Base-by-base conservation (phyloP, 1,284 basidiomycete species). In the Sanghuangporus sanghuang region DNA sequence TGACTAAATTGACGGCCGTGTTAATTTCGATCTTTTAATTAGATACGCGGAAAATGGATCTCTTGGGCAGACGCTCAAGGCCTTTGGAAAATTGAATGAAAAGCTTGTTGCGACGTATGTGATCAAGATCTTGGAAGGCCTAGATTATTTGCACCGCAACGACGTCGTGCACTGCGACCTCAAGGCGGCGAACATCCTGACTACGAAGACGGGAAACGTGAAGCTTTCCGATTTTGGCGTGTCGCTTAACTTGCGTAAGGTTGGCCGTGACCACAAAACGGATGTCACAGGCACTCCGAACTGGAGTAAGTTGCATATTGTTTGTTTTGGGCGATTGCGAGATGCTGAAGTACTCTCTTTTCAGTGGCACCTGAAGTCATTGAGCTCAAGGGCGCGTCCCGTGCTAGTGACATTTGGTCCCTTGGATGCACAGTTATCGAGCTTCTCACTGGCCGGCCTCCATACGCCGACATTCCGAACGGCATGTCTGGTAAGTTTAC, bases 301-400 rank as follows among this genome's bases (percentile, higher is more conserved):
- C 64, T 85, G 84, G 84, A 85, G 80, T 82, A 66, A 70, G 79
- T 32, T 75, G 18, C 32, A 9, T 18, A 11, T 59, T 63, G 21
- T 44, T 57, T 0, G 2, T n/a, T 36, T 8, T 74, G 12, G 2
- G 38, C 18, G 18, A 9, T 60, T 48, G 55, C 57, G 36, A 23
- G 58, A 11, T 58, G 36, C 57, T 48, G 36, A 57, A 39, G 11
- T 63, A 63, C 57, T 38, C 61, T 52, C 21, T 46, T 46, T 21
- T 27, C 65, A 81, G 80, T 85, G 83, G 82, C 83, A 3, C 84
- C 83, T 5, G 84, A 85, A 67, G 79, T 91, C 57, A 98, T 98
- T 68, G 90, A 95, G 74, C 84, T 85, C 38, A 74, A 78, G 57
- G 83, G 84, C 1, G 81, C 82, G 1, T 78, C 79, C 6, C 76